These are phyloP conservation scores for Ilyonectria robusta DNA, from an alignment of 2,329 filamentous ascomycete species.

Conservation along the genomic window DNA sequence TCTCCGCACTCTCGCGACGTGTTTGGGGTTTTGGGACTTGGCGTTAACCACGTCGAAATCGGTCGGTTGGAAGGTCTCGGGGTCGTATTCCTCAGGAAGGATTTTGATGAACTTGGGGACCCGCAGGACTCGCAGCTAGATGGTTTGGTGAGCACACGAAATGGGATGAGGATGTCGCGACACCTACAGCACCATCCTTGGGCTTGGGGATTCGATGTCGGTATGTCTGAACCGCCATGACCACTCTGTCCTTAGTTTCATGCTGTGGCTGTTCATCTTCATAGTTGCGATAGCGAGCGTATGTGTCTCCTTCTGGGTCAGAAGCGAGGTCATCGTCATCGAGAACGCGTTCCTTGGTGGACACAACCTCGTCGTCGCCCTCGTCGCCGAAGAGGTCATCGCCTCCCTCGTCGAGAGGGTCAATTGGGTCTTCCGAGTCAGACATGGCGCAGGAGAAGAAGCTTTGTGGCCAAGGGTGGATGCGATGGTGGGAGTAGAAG, in stretches of 20 bases:
- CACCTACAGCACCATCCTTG: conserved; percentile 76
- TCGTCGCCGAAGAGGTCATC: conserved; percentile 76
- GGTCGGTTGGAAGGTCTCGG: conserved; percentile 75
- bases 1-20: conserved; percentile 78
- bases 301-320: conserved; percentile 63
- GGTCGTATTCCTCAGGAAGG: conserved; percentile 76
- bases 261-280: conserved; percentile 61
- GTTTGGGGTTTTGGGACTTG: conserved; percentile 69
- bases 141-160: conserved; percentile 13
- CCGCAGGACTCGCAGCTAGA: conserved; percentile 77
- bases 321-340: conserved; percentile 73
- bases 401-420: conserved; percentile 68
- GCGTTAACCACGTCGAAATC: conserved; percentile 69
- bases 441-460: conserved; percentile 59
- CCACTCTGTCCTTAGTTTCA: conserved; percentile 67
- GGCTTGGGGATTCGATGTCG: conserved; percentile 80
- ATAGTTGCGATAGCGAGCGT: conserved; percentile 58
- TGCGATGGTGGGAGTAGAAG: neutral
- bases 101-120: conserved; percentile 81
- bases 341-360: conserved; percentile 73
- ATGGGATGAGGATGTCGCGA: neutral
- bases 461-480: conserved; percentile 12
- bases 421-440: conserved; percentile 68
- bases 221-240: conserved; percentile 75
- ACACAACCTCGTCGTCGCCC: conserved; percentile 69